Conservation (phyloP, 1,139 yeast species). For the Zygoascus sp. region DNA sequence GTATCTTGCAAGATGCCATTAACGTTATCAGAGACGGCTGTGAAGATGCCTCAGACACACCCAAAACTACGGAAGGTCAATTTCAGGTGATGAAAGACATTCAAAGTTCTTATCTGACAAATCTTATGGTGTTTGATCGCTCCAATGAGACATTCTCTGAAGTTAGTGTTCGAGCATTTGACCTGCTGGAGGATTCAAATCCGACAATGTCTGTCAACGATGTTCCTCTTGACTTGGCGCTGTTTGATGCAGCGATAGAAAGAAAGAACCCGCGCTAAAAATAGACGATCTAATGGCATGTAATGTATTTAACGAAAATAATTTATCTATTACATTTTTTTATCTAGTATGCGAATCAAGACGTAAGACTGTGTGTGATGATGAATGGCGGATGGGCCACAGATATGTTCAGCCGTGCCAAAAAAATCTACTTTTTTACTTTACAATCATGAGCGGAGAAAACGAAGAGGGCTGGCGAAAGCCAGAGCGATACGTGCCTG, state of each 20-base stretch:
- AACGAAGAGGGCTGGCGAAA: slow-evolving; percentile 25
- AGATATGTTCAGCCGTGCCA: not conserved
- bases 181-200: slow-evolving; percentile 64
- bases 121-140: slow-evolving; percentile 37
- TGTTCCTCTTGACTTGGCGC: slow-evolving; percentile 62
- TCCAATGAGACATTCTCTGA: slow-evolving; percentile 33
- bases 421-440: not conserved
- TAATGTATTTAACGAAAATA: not conserved
- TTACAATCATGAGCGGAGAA: not conserved
- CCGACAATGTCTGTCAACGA: slow-evolving; percentile 52
- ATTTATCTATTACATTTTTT: not conserved
- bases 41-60: slow-evolving; percentile 10
- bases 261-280: slow-evolving; percentile 53
- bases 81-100: not conserved
- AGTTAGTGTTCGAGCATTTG: slow-evolving; percentile 48
- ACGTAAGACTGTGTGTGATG: too few species aligned
- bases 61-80: not conserved
- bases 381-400: too few species aligned
- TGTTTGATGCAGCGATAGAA: slow-evolving; percentile 71
- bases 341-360: too few species aligned
- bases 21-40: slow-evolving; percentile 23
- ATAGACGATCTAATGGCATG: not conserved
- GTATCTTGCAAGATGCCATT: slow-evolving; percentile 27
- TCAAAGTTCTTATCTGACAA: slow-evolving; percentile 24
- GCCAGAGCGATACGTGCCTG: slow-evolving; percentile 57